Base-by-base conservation (phyloP, 495 filamentous ascomycete genomes). In the Penicillium maclennaniae region DNA sequence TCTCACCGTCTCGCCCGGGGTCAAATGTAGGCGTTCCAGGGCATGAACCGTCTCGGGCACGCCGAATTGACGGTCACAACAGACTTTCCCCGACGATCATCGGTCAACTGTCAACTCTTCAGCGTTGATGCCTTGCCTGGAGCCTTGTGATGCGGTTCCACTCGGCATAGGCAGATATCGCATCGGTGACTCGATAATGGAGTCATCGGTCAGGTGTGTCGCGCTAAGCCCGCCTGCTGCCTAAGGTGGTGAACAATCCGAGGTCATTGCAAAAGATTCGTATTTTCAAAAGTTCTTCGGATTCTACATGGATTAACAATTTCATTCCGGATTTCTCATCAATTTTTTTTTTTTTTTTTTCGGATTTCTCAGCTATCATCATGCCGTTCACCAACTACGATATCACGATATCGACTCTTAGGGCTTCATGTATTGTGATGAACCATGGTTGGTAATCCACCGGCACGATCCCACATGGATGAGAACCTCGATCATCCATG, bases 181-280 rank as follows among this genome's bases (percentile, higher is more conserved):
- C 39, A 46, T 34, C 47, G 47, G 43, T 49, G 48, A 58, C 51
- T 39, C 46, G 39, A 51, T 39, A n/a, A 16, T 43, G 37, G 59
- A 61, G 59, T 61, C 59, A 61, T 54, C 47, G 42, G 44, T 60
- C 48, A 56, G 19, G 28, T 57, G 53, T 20, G 27, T 23, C 38
- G 23, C 43, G 48, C 49, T 52, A 48, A 51, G 55, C 58, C 31
- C 46, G 20, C 15, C 51, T 64, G 61, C 42, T 65, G 62, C 62
- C 59, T 62, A 57, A 43, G 48, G 38, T 50, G 12, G 31, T 26
- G 37, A 49, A 25, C 34, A 16, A 12, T 23, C 15, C 17, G 15
- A 27, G 2, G 31, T 12, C 8, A 34, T 34, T 23, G 23, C 23
- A 23, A 23, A 23, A 2, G 23, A n/a, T 34, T 34, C 31, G 31